These are phyloP conservation scores for Dictyostelium brefeldianum DNA, from an alignment of 78 protist genomes.

Conservation along the genomic window DNA sequence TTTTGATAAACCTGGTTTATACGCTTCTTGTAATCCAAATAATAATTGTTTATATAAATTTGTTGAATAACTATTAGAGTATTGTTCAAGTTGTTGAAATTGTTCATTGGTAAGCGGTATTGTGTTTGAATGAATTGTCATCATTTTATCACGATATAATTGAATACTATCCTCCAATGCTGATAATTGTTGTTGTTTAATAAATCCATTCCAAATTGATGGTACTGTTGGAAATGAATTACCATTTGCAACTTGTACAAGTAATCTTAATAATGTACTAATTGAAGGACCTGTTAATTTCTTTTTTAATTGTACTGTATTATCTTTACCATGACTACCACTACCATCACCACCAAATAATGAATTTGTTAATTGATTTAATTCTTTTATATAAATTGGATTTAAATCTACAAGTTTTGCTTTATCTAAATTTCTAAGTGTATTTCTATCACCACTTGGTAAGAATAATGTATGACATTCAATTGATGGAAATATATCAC, in stretches of 20 bases:
- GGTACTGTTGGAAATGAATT: conserved; percentile 67
- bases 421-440: conserved; percentile 40
- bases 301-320: background rate
- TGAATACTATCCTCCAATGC: conserved; percentile 30
- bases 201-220: conserved; percentile 68
- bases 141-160: conserved; percentile 30
- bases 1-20: conserved; percentile 36
- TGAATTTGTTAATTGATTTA: conserved; percentile 10
- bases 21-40: conserved; percentile 68
- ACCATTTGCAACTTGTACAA: conserved; percentile 56
- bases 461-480: conserved; percentile 67
- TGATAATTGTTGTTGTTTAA: conserved; percentile 64
- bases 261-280: conserved; percentile 42
- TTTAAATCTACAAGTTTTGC: conserved; percentile 28
- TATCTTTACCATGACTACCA: background rate
- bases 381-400: conserved; percentile 44
- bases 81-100: background rate
- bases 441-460: conserved; percentile 66
- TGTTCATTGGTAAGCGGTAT: background rate
- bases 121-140: background rate
- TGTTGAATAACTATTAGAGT: background rate
- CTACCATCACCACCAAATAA: background rate
- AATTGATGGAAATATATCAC: conserved; percentile 59
- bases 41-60: conserved; percentile 58
- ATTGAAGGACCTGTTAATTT: conserved; percentile 52